A percentile compares a stretch with the other conserved stretches of the same genome.
Evolutionary conservation across 2,329 filamentous ascomycete genomes (phyloP).

Genomic region (Pseudocercospora pini-densiflorae): DNA sequence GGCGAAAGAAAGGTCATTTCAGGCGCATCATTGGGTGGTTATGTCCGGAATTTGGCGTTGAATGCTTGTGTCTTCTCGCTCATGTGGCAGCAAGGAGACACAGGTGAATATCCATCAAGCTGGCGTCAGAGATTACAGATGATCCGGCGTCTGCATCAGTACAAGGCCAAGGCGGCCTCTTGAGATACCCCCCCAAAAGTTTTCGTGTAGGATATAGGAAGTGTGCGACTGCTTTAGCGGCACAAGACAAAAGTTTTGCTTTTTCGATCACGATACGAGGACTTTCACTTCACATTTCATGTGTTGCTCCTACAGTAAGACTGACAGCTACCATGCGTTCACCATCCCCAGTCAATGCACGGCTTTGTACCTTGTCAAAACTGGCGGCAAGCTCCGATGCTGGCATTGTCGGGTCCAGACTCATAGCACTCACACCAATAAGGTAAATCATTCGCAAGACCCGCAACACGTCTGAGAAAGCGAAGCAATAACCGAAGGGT

Average conservation of each 20-base stretch:
- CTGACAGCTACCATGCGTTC: not conserved
- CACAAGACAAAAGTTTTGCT: not conserved
- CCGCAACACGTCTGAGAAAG: not conserved
- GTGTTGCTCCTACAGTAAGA: not conserved
- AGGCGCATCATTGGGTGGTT: slow-evolving; percentile 77
- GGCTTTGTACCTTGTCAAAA: not conserved
- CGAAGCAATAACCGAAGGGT: not conserved
- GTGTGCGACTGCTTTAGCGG: slow-evolving; percentile 9
- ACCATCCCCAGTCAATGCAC: not conserved
- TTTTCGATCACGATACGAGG: not conserved
- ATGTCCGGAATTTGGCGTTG: slow-evolving; percentile 85
- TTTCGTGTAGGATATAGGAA: not conserved
- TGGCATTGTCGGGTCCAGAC: not conserved
- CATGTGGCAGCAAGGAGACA: slow-evolving; percentile 75
- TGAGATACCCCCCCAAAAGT: slow-evolving; percentile 12
- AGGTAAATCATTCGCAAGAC: not conserved
- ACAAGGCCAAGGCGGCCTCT: slow-evolving; percentile 21
- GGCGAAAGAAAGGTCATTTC: slow-evolving; percentile 89
- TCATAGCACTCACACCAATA: not conserved
- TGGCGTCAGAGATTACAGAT: slow-evolving; percentile 88
- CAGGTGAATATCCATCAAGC: slow-evolving; percentile 71
- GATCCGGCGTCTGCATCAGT: slow-evolving; percentile 77
- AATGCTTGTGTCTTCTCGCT: slow-evolving; percentile 92
- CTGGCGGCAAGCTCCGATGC: not conserved
- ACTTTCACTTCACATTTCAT: not conserved